Percentiles rank a stretch among this genome's conserved stretches.
These are phyloP conservation scores for Nothopassalora personata DNA, from an alignment of 2,329 filamentous ascomycete genomes.

Conservation along the genomic window DNA sequence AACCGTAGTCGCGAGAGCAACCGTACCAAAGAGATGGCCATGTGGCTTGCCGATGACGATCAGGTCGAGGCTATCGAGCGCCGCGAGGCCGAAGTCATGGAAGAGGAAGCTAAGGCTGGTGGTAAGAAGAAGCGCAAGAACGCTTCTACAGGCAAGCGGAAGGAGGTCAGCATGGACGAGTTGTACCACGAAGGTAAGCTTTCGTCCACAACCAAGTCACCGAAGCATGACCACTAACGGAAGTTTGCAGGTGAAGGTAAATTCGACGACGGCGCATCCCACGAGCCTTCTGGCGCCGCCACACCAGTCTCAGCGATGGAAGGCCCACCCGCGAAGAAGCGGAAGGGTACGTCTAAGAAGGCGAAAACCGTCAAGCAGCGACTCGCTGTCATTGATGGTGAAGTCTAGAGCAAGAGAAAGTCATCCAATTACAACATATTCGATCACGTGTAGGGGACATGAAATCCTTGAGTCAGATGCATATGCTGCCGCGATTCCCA, in stretches of 20 bases:
- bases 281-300: constrained; percentile 77
- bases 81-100: constrained; percentile 78
- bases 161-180: constrained; percentile 72
- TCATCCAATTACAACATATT: neutral
- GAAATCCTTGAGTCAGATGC: neutral
- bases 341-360: constrained; percentile 48
- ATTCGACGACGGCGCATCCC: constrained; percentile 83
- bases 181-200: constrained; percentile 92
- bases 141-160: constrained; percentile 50
- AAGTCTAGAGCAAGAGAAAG: constrained; percentile 17
- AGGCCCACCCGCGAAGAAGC: constrained; percentile 51
- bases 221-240: constrained; percentile 8
- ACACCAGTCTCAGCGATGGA: constrained; percentile 62
- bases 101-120: constrained; percentile 56
- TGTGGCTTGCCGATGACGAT: constrained; percentile 98
- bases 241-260: constrained; percentile 73
- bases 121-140: constrained; percentile 47
- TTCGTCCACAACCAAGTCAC: neutral
- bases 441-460: neutral
- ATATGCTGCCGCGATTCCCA: no score
- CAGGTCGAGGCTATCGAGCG: constrained; percentile 90
- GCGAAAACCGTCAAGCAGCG: constrained; percentile 49
- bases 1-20: constrained; percentile 83
- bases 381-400: constrained; percentile 45
- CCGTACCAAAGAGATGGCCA: constrained; percentile 93